Conservation (phyloP, 352 stramenopile species). For the Aphanomyces cochlioides region DNA sequence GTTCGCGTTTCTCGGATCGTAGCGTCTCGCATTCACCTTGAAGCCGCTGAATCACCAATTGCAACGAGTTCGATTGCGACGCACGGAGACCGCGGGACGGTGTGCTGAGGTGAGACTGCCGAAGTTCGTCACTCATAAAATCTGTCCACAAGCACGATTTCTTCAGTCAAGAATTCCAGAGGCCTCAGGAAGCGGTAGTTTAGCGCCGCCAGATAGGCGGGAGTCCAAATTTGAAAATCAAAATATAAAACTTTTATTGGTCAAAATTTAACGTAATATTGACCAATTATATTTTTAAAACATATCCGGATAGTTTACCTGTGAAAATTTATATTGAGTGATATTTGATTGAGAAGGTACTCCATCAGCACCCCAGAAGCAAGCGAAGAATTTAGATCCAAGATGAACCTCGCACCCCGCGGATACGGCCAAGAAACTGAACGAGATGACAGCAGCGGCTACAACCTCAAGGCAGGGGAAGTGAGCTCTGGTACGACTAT, state of each 20-base stretch:
- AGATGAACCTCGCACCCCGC: constrained; percentile 1
- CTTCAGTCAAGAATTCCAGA: neutral
- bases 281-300: neutral
- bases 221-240: constrained; percentile 3
- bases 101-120: neutral
- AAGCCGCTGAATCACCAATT: constrained; percentile 27
- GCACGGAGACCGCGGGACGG: neutral
- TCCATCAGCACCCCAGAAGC: constrained; percentile 20
- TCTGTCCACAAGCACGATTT: neutral
- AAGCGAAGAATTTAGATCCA: constrained; percentile 21
- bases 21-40: constrained; percentile 27
- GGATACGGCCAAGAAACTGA: constrained; percentile 15
- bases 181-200: neutral
- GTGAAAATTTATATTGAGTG: neutral
- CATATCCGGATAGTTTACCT: neutral
- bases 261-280: neutral
- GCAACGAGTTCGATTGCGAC: constrained; percentile 2
- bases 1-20: constrained; percentile 23
- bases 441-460: constrained; percentile 30
- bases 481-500: constrained; percentile 97
- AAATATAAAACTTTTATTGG: neutral
- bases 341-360: constrained; percentile 3
- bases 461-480: constrained; percentile 82
- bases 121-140: constrained; percentile 12
- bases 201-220: neutral